A percentile compares a stretch with the other conserved stretches of the same genome.
Evolutionary conservation across 495 filamentous ascomycete genomes (phyloP).

Genomic region (Darksidea phi): DNA sequence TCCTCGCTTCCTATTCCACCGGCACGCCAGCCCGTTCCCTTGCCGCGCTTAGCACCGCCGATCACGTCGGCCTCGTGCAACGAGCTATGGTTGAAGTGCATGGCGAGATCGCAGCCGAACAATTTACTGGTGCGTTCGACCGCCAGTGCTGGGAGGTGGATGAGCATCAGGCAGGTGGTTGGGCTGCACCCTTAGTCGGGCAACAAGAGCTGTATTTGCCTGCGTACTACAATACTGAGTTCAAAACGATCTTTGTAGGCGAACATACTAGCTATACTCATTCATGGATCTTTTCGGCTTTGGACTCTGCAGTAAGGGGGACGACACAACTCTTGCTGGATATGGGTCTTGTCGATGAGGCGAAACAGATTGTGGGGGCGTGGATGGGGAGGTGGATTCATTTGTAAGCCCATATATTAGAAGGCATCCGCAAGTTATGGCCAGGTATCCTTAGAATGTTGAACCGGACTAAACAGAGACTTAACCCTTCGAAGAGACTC

Average conservation of each 20-base stretch:
- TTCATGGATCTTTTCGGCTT: conserved; percentile 67
- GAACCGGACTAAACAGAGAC: no score
- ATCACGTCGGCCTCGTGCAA: conserved; percentile 57
- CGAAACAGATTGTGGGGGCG: conserved; percentile 59
- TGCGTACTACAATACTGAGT: conserved; percentile 67
- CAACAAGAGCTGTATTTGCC: conserved; percentile 67
- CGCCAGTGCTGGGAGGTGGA: conserved; percentile 33
- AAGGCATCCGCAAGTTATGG: no score
- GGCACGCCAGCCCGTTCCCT: conserved; percentile 49
- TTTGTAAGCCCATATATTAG: conserved; percentile 23
- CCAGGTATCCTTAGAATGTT: no score
- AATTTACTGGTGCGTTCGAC: conserved; percentile 43
- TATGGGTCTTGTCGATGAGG: conserved; percentile 68
- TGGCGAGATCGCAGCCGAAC: conserved; percentile 54
- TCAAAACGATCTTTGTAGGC: conserved; percentile 64
- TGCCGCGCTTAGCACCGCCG: conserved; percentile 48
- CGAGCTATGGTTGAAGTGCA: conserved; percentile 62
- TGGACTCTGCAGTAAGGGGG: conserved; percentile 66
- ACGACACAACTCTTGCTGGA: conserved; percentile 65
- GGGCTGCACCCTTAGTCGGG: conserved; percentile 48
- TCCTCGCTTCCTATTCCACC: conserved; percentile 59
- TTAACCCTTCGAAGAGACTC: no score
- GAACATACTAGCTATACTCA: conserved; percentile 75
- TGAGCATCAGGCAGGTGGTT: conserved; percentile 32
- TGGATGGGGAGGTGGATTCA: conserved; percentile 70